These are phyloP conservation scores for Diplocarpon rosae DNA, from an alignment of 2,329 filamentous ascomycete genomes.

Conservation along the genomic window DNA sequence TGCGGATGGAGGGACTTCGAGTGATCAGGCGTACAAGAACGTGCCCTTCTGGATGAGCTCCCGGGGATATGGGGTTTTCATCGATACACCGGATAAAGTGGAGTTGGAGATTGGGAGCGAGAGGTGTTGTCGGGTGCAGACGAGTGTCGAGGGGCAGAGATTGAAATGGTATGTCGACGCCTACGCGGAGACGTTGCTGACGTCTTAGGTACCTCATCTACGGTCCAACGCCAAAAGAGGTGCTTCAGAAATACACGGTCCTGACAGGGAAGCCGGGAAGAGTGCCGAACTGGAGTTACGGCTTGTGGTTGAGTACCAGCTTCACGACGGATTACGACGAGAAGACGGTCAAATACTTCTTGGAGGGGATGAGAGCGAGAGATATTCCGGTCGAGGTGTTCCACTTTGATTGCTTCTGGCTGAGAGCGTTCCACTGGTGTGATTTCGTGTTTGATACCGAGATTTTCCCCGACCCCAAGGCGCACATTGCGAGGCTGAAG, in stretches of 20 bases:
- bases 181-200: not conserved
- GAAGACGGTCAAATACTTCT: conserved; percentile 43
- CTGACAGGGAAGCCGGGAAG: conserved; percentile 55
- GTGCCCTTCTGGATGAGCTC: conserved; percentile 59
- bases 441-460: conserved; percentile 1
- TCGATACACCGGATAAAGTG: conserved; percentile 58
- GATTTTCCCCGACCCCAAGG: conserved; percentile 2
- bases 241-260: conserved; percentile 53
- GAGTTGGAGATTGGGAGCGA: conserved; percentile 67
- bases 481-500: conserved; percentile 34
- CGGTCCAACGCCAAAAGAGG: conserved; percentile 59
- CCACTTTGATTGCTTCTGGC: conserved; percentile 5
- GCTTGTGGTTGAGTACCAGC: conserved; percentile 64
- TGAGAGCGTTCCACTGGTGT: conserved; percentile 1
- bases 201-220: conserved; percentile 53
- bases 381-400: not conserved
- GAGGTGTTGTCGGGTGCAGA: conserved; percentile 59
- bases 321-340: conserved; percentile 53
- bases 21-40: conserved; percentile 64
- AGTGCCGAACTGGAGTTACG: conserved; percentile 64
- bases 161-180: conserved; percentile 44
- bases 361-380: conserved; percentile 41
- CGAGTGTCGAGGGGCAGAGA: conserved; percentile 55
- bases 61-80: conserved; percentile 66
- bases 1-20: conserved; percentile 53